Evolutionary conservation across 1,139 yeast species (phyloP), one percentile per base, ranked within the genome.

Genomic region (Lodderomyces beijingensis): DNA sequence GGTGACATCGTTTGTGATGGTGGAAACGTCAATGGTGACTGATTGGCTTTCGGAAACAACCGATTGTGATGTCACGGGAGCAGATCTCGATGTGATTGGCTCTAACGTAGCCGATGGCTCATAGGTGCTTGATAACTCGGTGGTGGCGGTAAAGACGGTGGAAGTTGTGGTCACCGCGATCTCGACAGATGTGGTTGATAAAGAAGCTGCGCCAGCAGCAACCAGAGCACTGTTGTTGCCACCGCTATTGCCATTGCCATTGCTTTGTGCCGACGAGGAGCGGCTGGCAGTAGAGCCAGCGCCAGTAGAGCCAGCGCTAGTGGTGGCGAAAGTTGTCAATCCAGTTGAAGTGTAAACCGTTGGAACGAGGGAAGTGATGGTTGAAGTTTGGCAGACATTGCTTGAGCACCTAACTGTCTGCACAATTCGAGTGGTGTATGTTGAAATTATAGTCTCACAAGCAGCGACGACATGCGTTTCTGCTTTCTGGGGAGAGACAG

Each of bases 31-130:
- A 28, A 44, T 43, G 3, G 46, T 40, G 14, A 39, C 32, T 8
- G 43, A 37, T 29, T 41, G 42, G 18, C 35, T 39, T 8, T 36
- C 30, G 26, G 39, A 35, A 2, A 42, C 39, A 18, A 49, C 54
- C 5, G 53, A 32, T 8, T 50, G 46, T 5, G 64, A 50, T 9
- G 47, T 42, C 31, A 60, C 51, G 5, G 69, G 69, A 34, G 61
- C 46, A 18, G 44, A 35, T 19, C 42, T 42, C 1, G 61, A 50
- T n/a, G 43, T 40, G 22, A 54, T 35, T 11, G 54, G 37, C 31
- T 44, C 48, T 8, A 36, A 32, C 4, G 50, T 30, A 25, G 58
- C 44, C 3, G 45, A 24, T 5, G 53, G 49, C 10, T 38, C 39
- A 33, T 27, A 53, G 4, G 47, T 38, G n/a, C 51, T 42, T n/a